These are phyloP conservation scores for Rutstroemia sp. DNA, from an alignment of 2,329 filamentous ascomycete species.

Conservation along the genomic window DNA sequence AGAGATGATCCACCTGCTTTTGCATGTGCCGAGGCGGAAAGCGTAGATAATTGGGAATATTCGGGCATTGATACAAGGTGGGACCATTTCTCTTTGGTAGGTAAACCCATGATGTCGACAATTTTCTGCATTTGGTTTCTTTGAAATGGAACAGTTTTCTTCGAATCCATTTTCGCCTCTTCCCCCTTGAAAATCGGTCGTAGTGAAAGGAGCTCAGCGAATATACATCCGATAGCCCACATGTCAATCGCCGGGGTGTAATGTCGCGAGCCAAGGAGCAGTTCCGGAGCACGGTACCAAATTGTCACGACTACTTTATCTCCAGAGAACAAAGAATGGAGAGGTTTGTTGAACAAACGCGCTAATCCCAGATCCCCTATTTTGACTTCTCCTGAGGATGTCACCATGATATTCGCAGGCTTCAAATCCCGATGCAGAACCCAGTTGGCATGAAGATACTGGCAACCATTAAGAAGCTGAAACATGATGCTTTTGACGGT, in stretches of 20 bases:
- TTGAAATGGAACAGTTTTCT: conserved; percentile 96
- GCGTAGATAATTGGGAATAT: conserved; percentile 59
- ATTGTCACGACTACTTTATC: conserved; percentile 99
- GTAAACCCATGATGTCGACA: conserved; percentile 89
- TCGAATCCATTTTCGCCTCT: conserved; percentile 97
- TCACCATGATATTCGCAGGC: conserved; percentile 98
- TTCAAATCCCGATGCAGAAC: conserved; percentile 95
- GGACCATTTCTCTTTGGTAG: conserved; percentile 84
- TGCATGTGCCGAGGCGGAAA: conserved; percentile 41
- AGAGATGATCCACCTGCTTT: conserved; percentile 39
- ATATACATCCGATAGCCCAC: conserved; percentile 97
- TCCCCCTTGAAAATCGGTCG: conserved; percentile 97
- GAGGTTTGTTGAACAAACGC: conserved; percentile 85
- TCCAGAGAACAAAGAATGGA: conserved; percentile 84
- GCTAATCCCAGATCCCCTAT: conserved; percentile 93
- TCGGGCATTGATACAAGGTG: conserved; percentile 81
- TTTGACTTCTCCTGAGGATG: conserved; percentile 79
- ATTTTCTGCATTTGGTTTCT: conserved; percentile 99
- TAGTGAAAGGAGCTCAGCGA: conserved; percentile 84
- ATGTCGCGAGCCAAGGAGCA: conserved; percentile 86
- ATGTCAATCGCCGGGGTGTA: conserved; percentile 96
- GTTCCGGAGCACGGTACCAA: conserved; percentile 94
- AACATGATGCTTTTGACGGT: conserved; percentile 94
- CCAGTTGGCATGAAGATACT: conserved; percentile 95
- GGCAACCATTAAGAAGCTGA: conserved; percentile 87